phyloP scores from a whole-genome alignment of 1,139 yeast species.

The Diutina sp. region DNA sequence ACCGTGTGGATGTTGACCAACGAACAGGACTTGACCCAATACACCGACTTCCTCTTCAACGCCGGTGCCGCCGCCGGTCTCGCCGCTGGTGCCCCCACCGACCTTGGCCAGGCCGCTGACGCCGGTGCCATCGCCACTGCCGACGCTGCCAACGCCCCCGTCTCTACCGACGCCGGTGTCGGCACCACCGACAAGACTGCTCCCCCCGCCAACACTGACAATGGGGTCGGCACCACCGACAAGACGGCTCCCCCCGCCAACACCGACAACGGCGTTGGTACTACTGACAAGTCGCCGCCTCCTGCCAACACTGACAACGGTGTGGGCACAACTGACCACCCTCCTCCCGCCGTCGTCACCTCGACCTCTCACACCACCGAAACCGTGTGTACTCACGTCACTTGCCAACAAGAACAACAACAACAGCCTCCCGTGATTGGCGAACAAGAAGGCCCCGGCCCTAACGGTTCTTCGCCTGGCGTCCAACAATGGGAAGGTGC shows the following conservation, averaged over 20 bases:
- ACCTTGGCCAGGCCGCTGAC: not conserved
- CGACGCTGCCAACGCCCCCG: not conserved
- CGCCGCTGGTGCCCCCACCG: not conserved
- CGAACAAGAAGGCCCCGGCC: not conserved
- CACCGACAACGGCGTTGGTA: not conserved
- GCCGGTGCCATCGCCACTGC: not conserved
- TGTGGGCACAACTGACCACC: not conserved
- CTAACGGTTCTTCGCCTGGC: not conserved
- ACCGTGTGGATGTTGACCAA: conserved; percentile 1
- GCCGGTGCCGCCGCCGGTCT: not conserved
- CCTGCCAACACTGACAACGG: not conserved
- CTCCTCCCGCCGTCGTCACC: not conserved
- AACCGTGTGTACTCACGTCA: not conserved
- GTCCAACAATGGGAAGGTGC: not conserved
- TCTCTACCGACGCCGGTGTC: not conserved
- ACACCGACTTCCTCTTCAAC: not conserved
- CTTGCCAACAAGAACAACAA: not conserved
- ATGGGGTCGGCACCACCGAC: not conserved
- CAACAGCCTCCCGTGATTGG: not conserved
- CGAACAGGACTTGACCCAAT: not conserved
- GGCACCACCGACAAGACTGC: not conserved
- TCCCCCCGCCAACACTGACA: no score
- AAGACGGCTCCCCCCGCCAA: not conserved
- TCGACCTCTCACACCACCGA: not conserved
- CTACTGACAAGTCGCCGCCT: not conserved